Evolutionary conservation across 345 rosid species (phyloP).

Genomic region (Citropsis articulata): DNA sequence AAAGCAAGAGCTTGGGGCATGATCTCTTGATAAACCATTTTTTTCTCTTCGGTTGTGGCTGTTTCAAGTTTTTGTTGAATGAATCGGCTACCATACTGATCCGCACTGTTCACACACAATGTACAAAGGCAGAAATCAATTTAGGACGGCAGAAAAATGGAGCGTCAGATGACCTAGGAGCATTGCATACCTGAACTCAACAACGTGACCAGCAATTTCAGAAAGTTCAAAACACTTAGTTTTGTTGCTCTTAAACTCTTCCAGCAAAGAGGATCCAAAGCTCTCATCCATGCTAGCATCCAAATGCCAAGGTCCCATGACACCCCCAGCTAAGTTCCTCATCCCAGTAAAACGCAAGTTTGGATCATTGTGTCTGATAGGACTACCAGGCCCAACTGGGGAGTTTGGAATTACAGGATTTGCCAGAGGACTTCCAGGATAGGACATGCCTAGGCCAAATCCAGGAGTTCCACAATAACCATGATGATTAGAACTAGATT

Average conservation of each 20-base stretch:
- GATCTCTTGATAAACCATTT: constrained; percentile 59
- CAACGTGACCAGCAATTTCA: constrained; percentile 69
- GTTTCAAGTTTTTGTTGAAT: constrained; percentile 67
- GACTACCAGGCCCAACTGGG: constrained; percentile 53
- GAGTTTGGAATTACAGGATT: constrained; percentile 54
- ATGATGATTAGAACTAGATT: constrained; percentile 56
- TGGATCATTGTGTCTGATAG: constrained; percentile 48
- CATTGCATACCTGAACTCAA: constrained; percentile 59
- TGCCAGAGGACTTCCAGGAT: constrained; percentile 66
- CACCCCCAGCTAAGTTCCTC: constrained; percentile 52
- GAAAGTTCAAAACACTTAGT: constrained; percentile 62
- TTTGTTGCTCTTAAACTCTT: constrained; percentile 74
- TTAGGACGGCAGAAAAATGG: background rate
- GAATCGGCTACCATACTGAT: constrained; percentile 71
- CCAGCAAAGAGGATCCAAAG: constrained; percentile 62
- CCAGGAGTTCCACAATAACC: constrained; percentile 56
- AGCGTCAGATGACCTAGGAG: background rate
- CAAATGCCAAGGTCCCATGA: constrained; percentile 58
- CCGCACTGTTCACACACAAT: constrained; percentile 44
- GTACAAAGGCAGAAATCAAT: background rate
- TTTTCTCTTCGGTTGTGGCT: constrained; percentile 52
- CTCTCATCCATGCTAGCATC: constrained; percentile 48
- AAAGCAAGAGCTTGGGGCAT: constrained; percentile 55
- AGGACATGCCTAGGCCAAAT: constrained; percentile 53
- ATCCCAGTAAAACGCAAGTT: constrained; percentile 50